Evolutionary conservation across 805 yeast genomes (phyloP).

Genomic region (Nakazawaea siamensis): DNA sequence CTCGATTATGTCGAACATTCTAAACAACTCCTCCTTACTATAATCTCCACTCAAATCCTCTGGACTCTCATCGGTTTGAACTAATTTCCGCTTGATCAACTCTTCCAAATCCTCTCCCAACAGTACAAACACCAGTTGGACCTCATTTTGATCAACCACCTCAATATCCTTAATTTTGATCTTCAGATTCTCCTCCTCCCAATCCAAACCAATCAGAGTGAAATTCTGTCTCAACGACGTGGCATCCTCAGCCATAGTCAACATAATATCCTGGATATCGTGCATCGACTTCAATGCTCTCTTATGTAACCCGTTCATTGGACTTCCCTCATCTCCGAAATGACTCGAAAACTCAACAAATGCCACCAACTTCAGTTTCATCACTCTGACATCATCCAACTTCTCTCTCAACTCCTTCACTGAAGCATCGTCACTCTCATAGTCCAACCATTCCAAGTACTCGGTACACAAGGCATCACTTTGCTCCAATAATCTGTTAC

Average conservation of each 20-base stretch:
- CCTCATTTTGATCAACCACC: conserved; percentile 18
- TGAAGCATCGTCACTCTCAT: conserved; percentile 48
- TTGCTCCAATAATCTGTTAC: conserved; percentile 28
- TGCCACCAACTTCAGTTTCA: conserved; percentile 25
- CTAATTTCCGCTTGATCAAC: conserved; percentile 19
- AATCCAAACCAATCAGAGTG: conserved; percentile 38
- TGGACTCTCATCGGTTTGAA: conserved; percentile 14
- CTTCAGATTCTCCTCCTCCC: conserved; percentile 40
- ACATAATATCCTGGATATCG: conserved; percentile 34
- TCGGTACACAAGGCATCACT: conserved; percentile 33
- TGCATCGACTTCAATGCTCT: conserved; percentile 33
- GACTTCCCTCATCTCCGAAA: conserved; percentile 36
- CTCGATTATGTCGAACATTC: conserved; percentile 15
- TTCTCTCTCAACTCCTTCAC: conserved; percentile 29
- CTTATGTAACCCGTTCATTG: conserved; percentile 33
- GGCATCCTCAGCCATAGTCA: conserved; percentile 38
- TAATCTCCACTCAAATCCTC: conserved; percentile 12
- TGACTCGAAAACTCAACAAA: conserved; percentile 33
- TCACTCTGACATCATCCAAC: conserved; percentile 20
- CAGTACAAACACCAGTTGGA: conserved; percentile 18
- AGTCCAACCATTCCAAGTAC: conserved; percentile 71
- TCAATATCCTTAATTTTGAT: conserved; percentile 24
- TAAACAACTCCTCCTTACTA: conserved; percentile 17
- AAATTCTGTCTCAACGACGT: conserved; percentile 32
- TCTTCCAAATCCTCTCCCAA: conserved; percentile 21